Conservation (phyloP, 2,329 filamentous ascomycete genomes). For the Monosporascus cannonballus region DNA sequence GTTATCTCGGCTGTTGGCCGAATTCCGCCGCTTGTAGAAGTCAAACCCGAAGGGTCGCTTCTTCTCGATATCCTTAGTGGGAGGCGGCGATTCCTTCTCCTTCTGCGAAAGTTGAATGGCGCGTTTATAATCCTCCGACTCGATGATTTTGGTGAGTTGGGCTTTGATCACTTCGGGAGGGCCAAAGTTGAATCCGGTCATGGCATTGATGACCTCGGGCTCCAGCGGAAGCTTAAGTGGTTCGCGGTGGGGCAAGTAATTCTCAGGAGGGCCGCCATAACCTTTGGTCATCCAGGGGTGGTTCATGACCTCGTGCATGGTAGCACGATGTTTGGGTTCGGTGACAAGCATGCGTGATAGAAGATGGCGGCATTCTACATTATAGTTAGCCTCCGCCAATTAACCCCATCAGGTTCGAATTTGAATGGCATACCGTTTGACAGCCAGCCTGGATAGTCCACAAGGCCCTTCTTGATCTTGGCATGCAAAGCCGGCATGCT, state of each 20-base stretch:
- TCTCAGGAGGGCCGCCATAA: slow-evolving; percentile 80
- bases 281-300: slow-evolving; percentile 97
- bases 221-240: slow-evolving; percentile 83
- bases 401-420: slow-evolving; percentile 1
- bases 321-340: slow-evolving; percentile 80
- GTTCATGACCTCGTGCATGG: slow-evolving; percentile 83
- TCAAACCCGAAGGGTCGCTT: slow-evolving; percentile 84
- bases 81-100: slow-evolving; percentile 56
- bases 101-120: slow-evolving; percentile 67
- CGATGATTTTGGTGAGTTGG: slow-evolving; percentile 78
- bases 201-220: slow-evolving; percentile 75
- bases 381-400: slow-evolving; percentile 27
- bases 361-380: slow-evolving; percentile 81
- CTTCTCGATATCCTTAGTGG: slow-evolving; percentile 66
- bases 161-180: slow-evolving; percentile 74
- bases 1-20: slow-evolving; percentile 81
- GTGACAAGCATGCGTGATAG: slow-evolving; percentile 95
- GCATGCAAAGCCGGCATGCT: slow-evolving; percentile 98
- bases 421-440: slow-evolving; percentile 63
- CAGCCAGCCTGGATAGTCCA: slow-evolving; percentile 93
- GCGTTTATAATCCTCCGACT: slow-evolving; percentile 89
- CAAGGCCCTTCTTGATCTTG: slow-evolving; percentile 95
- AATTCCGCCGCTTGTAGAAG: slow-evolving; percentile 94
- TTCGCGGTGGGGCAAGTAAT: slow-evolving; percentile 77
- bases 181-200: slow-evolving; percentile 98